These are phyloP conservation scores for Emmonsia crescens DNA, from an alignment of 2,329 filamentous ascomycete species.

Conservation along the genomic window DNA sequence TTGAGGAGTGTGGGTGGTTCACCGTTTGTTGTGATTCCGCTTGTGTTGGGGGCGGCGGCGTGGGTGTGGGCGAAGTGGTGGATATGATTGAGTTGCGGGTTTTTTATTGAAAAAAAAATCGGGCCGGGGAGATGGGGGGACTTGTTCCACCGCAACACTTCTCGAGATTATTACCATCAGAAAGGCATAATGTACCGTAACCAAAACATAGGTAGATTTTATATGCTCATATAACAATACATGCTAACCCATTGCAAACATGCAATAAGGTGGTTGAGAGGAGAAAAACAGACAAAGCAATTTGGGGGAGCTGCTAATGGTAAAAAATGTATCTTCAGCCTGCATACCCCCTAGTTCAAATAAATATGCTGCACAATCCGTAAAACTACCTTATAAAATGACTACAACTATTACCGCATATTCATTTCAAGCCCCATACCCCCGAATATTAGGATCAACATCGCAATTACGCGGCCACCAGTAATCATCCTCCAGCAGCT, in stretches of 20 bases:
- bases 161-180: background rate
- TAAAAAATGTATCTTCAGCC: too few species aligned
- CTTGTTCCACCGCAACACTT: background rate
- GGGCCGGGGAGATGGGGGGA: too few species aligned
- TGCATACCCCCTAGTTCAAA: too few species aligned
- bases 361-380: background rate
- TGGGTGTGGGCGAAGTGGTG: background rate
- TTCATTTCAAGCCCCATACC: background rate
- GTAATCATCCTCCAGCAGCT: slow-evolving; percentile 10
- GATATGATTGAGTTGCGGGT: background rate
- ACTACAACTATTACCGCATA: background rate
- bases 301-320: too few species aligned
- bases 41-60: background rate
- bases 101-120: background rate
- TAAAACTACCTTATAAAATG: background rate
- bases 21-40: background rate
- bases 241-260: background rate
- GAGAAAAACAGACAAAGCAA: background rate
- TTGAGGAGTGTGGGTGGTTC: background rate
- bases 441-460: slow-evolving; percentile 10
- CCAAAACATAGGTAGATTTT: background rate
- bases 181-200: background rate
- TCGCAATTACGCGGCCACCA: slow-evolving; percentile 12
- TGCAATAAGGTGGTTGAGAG: background rate
- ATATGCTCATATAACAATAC: background rate